Evolutionary conservation across 2,329 filamentous ascomycete species (phyloP).

Genomic region (Penicillium nordicum): DNA sequence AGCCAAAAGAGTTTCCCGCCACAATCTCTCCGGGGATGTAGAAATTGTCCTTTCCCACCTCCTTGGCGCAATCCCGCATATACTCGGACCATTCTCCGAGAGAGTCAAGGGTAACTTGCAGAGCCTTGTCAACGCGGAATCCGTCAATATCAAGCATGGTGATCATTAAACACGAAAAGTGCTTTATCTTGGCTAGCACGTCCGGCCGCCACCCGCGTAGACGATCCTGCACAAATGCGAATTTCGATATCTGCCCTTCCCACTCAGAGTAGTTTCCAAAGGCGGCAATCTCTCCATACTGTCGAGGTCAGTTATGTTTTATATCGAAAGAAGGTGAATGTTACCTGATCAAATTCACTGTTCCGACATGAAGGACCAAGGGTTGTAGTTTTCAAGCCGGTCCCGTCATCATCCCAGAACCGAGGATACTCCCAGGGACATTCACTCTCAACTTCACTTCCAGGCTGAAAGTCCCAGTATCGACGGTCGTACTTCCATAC

Average conservation of each 20-base stretch:
- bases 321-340: background rate
- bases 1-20: slow-evolving; percentile 58
- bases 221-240: slow-evolving; percentile 65
- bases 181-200: slow-evolving; percentile 56
- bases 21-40: slow-evolving; percentile 63
- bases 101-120: slow-evolving; percentile 61
- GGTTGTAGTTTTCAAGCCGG: slow-evolving; percentile 50
- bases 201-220: slow-evolving; percentile 61
- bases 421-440: slow-evolving; percentile 58
- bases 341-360: slow-evolving; percentile 59
- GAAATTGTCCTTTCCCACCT: slow-evolving; percentile 61
- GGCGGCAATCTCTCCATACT: slow-evolving; percentile 61
- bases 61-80: slow-evolving; percentile 55
- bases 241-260: slow-evolving; percentile 62
- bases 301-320: background rate
- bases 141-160: slow-evolving; percentile 61
- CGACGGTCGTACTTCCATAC: slow-evolving; percentile 54
- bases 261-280: slow-evolving; percentile 63
- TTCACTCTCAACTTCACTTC: slow-evolving; percentile 51
- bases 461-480: slow-evolving; percentile 58
- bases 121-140: slow-evolving; percentile 64
- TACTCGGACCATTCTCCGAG: slow-evolving; percentile 55
- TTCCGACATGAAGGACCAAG: slow-evolving; percentile 52
- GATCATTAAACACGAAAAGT: slow-evolving; percentile 63
- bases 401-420: slow-evolving; percentile 56